Base-by-base conservation (phyloP, 2,329 filamentous ascomycete species). In the Pseudogymnoascus sp. region DNA sequence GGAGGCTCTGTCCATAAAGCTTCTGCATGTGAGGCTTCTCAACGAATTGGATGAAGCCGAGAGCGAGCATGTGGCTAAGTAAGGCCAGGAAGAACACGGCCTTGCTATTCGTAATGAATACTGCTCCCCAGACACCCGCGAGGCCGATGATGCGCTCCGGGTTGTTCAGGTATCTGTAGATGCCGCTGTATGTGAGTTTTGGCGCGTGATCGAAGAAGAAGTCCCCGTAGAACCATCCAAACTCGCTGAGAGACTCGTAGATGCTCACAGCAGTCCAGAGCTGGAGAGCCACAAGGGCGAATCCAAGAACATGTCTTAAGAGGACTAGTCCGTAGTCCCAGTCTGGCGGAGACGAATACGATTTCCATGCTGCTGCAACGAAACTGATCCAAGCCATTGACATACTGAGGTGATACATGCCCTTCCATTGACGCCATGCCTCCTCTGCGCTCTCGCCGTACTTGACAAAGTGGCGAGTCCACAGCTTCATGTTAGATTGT, bases 11-110 rank as follows among this genome's bases (percentile, higher is more conserved):
- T 43, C 95, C 93, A 71, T 99, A 99, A 16, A 97, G 84, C 80
- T 96, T 97, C 74, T 96, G 90, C 93, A 99, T 97, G 75, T 99
- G 95, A 12, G 93, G 95, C 64, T 93, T 88, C 76, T 99, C 95
- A 8, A 99, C 90, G 67, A 93, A 90, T 64, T 96, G 90, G 62
- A 99, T 90, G 78, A 97, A 97, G 31, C 81, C 86, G 33, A 97
- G 80, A 1, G 90, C 95, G 59, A 97, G 80, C 33, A 93, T 84
- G 72, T 99, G 95, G 67, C 91, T 92, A 37, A 93, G 75, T 21
- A 97, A 79, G 1, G 95, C 93, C 68, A 97, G 83, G 72, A 92
- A 85, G 73, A 96, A 96, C 67, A 99, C 88, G 4, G 90, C 81
- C 61, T 87, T 85, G 74, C 90, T 97, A 83, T 91, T 93, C 0